These are phyloP conservation scores for Aspergillus alliaceus DNA, from an alignment of 2,329 filamentous ascomycete genomes.

Conservation along the genomic window DNA sequence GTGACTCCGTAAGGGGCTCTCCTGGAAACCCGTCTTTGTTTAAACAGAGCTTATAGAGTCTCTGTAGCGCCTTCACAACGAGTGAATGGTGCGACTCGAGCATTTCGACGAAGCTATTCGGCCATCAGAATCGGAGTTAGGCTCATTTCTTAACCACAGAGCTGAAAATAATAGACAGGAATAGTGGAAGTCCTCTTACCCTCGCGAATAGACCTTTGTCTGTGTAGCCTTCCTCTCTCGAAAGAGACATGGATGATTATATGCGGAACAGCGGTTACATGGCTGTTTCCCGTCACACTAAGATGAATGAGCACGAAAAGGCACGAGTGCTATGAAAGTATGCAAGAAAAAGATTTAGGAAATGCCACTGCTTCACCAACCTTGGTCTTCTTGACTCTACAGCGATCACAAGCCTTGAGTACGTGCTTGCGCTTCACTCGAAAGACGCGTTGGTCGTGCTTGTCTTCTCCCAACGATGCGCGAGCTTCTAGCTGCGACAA, in stretches of 20 bases:
- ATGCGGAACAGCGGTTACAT: slow-evolving; percentile 44
- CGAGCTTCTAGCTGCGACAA: slow-evolving; percentile 32
- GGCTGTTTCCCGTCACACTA: slow-evolving; percentile 48
- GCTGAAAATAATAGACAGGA: background rate
- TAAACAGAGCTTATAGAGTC: slow-evolving; percentile 42
- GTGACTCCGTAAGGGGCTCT: slow-evolving; percentile 39
- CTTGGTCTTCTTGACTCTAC: slow-evolving; percentile 48
- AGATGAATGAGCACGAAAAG: slow-evolving; percentile 14
- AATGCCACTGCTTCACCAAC: slow-evolving; percentile 24
- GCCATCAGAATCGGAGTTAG: slow-evolving; percentile 4
- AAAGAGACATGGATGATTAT: slow-evolving; percentile 46
- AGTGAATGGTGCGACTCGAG: slow-evolving; percentile 45
- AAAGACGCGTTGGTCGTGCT: slow-evolving; percentile 40
- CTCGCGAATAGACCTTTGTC: slow-evolving; percentile 46
- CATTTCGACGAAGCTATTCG: slow-evolving; percentile 44
- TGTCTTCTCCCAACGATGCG: slow-evolving; percentile 31
- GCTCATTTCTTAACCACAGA: background rate
- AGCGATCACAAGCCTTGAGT: slow-evolving; percentile 47
- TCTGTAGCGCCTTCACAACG: slow-evolving; percentile 44
- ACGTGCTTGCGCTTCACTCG: slow-evolving; percentile 47
- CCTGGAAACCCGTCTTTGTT: slow-evolving; percentile 46
- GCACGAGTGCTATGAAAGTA: slow-evolving; percentile 2
- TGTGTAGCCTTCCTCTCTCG: slow-evolving; percentile 46
- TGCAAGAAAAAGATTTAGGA: slow-evolving; percentile 2
- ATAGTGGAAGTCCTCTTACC: slow-evolving; percentile 29